Base-by-base conservation (phyloP, 768 basidiomycete species). In the Pleurotus ostreatus region DNA sequence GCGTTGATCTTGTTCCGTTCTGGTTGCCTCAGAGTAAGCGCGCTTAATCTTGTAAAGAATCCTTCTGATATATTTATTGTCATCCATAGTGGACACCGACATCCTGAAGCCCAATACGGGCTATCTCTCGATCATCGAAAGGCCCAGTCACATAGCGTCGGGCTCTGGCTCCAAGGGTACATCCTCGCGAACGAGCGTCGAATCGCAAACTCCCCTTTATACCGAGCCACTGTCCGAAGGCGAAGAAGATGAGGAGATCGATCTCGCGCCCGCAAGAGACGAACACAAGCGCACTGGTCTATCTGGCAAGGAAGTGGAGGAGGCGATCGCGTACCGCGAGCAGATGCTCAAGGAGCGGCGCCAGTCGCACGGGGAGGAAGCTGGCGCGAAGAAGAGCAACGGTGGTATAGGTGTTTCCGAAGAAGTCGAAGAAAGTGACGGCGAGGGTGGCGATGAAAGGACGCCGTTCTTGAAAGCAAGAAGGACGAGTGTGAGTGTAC, bases 1-100 rank as follows among this genome's bases (percentile, higher is more conserved):
- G 96, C 37, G 95, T 98, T 45, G 91, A 98, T 65, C 81, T 99
- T 20, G 90, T 99, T 37, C 97, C 97, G 5, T 99, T 98, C 79
- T 99, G 97, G 97, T 81, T 95, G 5, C 95, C 95, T 4, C 95
- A 98, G 68, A 97, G 90, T 92, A 68, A 40, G 80, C 62, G 55
- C 41, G 38, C 26, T 46, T 39, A 39, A 11, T 49, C 43, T 34
- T 45, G 37, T 38, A 1, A 51, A 18, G 30, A 48, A 34, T 46
- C 47, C 25, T 11, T 37, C 44, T 46, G 37, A 58, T 41, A 57
- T 26, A 23, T 38, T 26, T 1, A 41, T 22, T 15, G 37, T 45
- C 45, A 48, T 51, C 34, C 43, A 12, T 56, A 92, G 90, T 98
- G 95, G 95, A 97, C 57, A 89, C 82, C 51, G 92, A 98, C 65